Conservation (phyloP, 2,329 filamentous ascomycete species). For the Ophiostoma quercus region DNA sequence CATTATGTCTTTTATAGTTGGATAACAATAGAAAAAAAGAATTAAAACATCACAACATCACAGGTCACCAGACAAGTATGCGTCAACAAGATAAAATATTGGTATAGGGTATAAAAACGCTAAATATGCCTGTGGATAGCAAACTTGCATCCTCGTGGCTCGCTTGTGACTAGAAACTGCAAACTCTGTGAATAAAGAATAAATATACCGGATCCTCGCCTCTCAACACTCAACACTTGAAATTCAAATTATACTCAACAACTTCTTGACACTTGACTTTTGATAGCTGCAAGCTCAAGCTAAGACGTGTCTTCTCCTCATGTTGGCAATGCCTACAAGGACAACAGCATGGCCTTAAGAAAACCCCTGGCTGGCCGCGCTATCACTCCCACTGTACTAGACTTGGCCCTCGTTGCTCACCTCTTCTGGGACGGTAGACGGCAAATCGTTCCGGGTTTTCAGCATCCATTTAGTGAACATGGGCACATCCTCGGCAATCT, state of each 20-base stretch:
- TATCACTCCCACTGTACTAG: not conserved
- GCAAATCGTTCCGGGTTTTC: slow-evolving; percentile 36
- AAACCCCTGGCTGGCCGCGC: too few species aligned
- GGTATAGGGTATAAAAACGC: not conserved
- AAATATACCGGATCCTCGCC: not conserved
- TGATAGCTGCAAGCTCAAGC: not conserved
- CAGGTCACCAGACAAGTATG: not conserved
- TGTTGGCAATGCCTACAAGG: too few species aligned
- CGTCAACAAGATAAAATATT: not conserved
- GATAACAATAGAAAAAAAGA: slow-evolving; percentile 23
- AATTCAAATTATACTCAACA: too few species aligned
- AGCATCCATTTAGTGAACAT: slow-evolving; percentile 61
- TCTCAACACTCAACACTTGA: not conserved
- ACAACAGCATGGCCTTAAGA: too few species aligned
- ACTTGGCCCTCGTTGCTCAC: not conserved
- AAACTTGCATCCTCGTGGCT: not conserved
- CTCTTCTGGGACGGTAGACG: too few species aligned
- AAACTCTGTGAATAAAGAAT: not conserved
- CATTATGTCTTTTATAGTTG: slow-evolving; percentile 16
- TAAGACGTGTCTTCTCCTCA: not conserved
- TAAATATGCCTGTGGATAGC: not conserved
- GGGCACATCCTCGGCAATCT: slow-evolving; percentile 66
- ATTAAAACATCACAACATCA: slow-evolving; percentile 18
- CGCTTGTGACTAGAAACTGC: too few species aligned
- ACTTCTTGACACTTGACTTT: too few species aligned